Evolutionary conservation across 345 rosid species (phyloP).

Genomic region (Pelargonium nanum): DNA sequence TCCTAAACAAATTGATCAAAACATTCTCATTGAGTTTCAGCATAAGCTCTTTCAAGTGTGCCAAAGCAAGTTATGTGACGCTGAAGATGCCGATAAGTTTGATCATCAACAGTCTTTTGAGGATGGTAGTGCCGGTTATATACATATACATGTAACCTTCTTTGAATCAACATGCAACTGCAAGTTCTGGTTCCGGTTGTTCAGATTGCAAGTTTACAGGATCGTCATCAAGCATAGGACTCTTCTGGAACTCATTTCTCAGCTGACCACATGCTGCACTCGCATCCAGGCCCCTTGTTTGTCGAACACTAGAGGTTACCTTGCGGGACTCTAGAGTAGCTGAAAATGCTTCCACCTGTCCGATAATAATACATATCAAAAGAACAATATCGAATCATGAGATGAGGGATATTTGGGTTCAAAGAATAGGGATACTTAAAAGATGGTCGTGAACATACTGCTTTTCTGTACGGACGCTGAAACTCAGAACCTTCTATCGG

Average conservation of each 20-base stretch:
- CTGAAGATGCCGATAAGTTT: too few relatives aligned
- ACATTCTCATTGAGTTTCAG: too few relatives aligned
- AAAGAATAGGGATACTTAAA: background rate
- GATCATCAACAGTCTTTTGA: too few relatives aligned
- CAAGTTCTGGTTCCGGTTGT: constrained; percentile 36
- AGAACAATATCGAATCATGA: background rate
- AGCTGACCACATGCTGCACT: constrained; percentile 99
- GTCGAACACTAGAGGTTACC: constrained; percentile 66
- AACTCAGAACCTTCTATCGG: constrained; percentile 85
- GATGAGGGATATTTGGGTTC: too few relatives aligned
- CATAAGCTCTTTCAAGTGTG: too few relatives aligned
- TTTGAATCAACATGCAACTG: constrained; percentile 32
- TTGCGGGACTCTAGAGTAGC: constrained; percentile 62
- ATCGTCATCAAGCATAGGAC: constrained; percentile 39
- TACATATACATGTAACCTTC: too few relatives aligned
- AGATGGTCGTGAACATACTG: constrained; percentile 30
- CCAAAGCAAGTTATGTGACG: too few relatives aligned
- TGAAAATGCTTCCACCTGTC: constrained; percentile 61
- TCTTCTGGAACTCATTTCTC: constrained; percentile 86
- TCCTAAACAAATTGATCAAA: too few relatives aligned
- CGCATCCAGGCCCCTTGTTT: constrained; percentile 88
- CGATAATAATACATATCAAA: constrained; percentile 4
- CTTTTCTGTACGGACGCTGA: constrained; percentile 67
- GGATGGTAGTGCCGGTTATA: too few relatives aligned
- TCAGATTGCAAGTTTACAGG: constrained; percentile 20